Evolutionary conservation across 495 filamentous ascomycete species (phyloP).

Genomic region (Neurospora sp.): DNA sequence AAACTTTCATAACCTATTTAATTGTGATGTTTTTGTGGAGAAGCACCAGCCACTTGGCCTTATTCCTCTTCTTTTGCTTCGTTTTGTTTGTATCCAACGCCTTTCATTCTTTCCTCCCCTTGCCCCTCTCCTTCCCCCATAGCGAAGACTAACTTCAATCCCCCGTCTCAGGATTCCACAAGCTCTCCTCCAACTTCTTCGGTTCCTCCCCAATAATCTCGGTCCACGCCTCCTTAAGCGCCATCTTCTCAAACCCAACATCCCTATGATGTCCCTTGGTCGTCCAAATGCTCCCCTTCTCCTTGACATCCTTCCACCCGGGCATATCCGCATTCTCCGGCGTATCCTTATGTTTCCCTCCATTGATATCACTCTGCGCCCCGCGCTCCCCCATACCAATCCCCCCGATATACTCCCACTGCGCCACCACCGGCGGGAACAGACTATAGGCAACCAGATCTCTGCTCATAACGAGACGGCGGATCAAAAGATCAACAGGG

Average conservation of each 20-base stretch:
- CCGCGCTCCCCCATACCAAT: constrained; percentile 12
- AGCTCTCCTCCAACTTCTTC: not conserved
- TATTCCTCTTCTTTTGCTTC: not conserved
- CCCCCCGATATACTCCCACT: constrained; percentile 12
- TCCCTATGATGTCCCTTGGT: constrained; percentile 11
- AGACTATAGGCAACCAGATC: constrained; percentile 11
- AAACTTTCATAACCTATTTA: not conserved
- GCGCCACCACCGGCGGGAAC: constrained; percentile 10
- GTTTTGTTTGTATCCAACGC: not conserved
- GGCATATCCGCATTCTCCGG: constrained; percentile 6
- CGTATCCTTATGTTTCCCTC: constrained; percentile 11
- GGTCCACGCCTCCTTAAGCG: constrained; percentile 9
- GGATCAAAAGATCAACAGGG: constrained; percentile 11
- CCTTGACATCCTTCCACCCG: constrained; percentile 10
- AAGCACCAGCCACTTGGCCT: not conserved
- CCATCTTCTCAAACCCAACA: constrained; percentile 12
- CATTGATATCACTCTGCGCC: constrained; percentile 14
- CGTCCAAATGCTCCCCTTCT: constrained; percentile 5
- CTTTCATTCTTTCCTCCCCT: not conserved
- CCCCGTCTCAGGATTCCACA: constrained; percentile 1
- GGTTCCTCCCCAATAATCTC: constrained; percentile 5
- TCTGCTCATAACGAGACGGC: not conserved
- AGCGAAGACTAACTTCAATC: too few species aligned
- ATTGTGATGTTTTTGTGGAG: not conserved
- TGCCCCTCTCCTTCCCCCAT: too few species aligned